Evolutionary conservation across 345 rosid species (phyloP), one percentile per base, ranked within the genome.

Genomic region (Tarenaya hassleriana): DNA sequence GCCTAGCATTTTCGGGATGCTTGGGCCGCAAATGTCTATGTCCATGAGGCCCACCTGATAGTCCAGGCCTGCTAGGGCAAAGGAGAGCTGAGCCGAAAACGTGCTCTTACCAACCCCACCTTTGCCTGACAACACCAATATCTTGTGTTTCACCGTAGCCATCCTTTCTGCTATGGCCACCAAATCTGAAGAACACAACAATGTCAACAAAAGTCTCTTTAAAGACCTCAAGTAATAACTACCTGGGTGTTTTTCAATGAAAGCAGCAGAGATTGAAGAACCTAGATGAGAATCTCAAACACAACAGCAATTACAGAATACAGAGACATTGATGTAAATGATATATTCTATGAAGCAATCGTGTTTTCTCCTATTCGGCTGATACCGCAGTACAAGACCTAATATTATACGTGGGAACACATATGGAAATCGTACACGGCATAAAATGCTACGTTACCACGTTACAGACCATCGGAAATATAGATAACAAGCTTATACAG

Each of bases 41-140:
- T 91, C 96, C 47, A 91, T 69, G 10, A 91, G 78, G 43, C 98
- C 98, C 16, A 91, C 94, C 72, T 91, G 95, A 60, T 81, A 81
- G 51, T 83, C 89, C 86, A 79, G 77, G 15, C 81, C 76, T 0
- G 98, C 96, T 19, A 91, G 80, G 7, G 94, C 95, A 50, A 71
- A 91, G 0, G 98, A 68, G 34, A 91, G 84, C 66, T 91, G 98
- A 42, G 96, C 88, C 7, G 96, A 87, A 67, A 91, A 80, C 34
- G 98, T 91, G 69, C 98, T 91, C 74, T 91, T 91, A 41, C 98
- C 96, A 65, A 87, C 96, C 34, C 98, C 98, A 8, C 98, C 98
- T 67, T 87, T 91, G 8, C 98, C 95, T 16, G 98, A 91, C 52
- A 91, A 72, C 58, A 91, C 71, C 53, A 91, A 58, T 52, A 91